Conservation (phyloP, 169 alveolate species). For the Plasmodium malariae region DNA sequence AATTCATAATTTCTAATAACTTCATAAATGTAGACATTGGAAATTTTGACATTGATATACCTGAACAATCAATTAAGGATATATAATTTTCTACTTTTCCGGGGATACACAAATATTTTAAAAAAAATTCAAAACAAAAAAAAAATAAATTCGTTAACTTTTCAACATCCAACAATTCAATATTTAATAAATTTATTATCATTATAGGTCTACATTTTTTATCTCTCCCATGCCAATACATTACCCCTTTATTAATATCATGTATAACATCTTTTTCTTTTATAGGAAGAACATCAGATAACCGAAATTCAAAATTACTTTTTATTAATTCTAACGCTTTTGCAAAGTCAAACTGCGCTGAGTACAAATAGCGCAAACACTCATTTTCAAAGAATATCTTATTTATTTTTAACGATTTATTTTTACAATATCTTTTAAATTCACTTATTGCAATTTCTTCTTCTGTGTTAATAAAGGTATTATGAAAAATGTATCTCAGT, state of each 20-base stretch:
- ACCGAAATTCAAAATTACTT: constrained; percentile 78
- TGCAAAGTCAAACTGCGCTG: constrained; percentile 80
- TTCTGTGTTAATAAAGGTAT: constrained; percentile 75
- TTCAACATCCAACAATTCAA: constrained; percentile 44
- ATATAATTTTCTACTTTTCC: constrained; percentile 80
- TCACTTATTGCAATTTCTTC: constrained; percentile 78
- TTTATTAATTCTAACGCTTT: constrained; percentile 67
- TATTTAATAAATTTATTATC: constrained; percentile 77
- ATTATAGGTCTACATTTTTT: constrained; percentile 80
- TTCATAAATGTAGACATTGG: constrained; percentile 79
- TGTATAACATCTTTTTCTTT: constrained; percentile 74
- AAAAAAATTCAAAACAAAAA: constrained; percentile 77
- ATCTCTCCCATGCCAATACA: constrained; percentile 85
- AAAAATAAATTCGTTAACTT: constrained; percentile 60
- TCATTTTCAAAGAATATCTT: constrained; percentile 77
- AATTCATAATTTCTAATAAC: constrained; percentile 78
- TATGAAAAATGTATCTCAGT: constrained; percentile 78
- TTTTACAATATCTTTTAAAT: constrained; percentile 74
- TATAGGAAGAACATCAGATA: constrained; percentile 79
- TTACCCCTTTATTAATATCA: constrained; percentile 76
- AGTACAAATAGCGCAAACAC: constrained; percentile 77
- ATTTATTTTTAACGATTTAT: constrained; percentile 65
- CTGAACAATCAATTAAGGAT: constrained; percentile 79
- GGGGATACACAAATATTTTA: constrained; percentile 80
- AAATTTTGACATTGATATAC: constrained; percentile 76